phyloP scores from a whole-genome alignment of 257 asterid genomes.

The Solanum pinnatisectum region DNA sequence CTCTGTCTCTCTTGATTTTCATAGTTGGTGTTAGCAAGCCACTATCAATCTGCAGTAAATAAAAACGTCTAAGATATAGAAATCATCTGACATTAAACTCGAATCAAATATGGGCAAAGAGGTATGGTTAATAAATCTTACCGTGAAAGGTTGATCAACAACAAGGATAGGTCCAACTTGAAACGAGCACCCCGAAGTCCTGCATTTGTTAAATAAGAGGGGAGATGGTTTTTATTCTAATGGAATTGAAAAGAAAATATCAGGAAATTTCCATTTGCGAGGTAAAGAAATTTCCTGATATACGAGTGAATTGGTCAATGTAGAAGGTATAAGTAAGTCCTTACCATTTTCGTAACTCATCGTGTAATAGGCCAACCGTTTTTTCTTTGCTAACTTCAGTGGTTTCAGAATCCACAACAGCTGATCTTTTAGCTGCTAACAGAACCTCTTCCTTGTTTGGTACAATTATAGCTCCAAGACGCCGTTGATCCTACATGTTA shows the following conservation, averaged over 20 bases:
- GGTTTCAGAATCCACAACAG: constrained; percentile 42
- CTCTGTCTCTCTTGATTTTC: constrained; percentile 78
- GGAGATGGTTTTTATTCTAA: not conserved
- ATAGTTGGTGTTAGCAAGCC: constrained; percentile 94
- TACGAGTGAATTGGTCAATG: not conserved
- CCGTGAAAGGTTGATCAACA: constrained; percentile 78
- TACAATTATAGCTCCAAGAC: constrained; percentile 81
- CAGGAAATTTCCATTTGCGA: not conserved
- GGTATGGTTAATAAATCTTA: constrained; percentile 5
- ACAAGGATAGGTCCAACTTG: constrained; percentile 80
- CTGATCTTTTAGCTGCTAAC: constrained; percentile 47
- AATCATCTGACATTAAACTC: not conserved
- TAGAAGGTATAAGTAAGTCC: not conserved
- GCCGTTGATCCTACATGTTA: constrained; percentile 65
- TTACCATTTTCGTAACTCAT: constrained; percentile 74
- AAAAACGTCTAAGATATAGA: not conserved
- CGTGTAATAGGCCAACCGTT: constrained; percentile 37
- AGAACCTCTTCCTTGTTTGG: constrained; percentile 74
- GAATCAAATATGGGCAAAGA: not conserved
- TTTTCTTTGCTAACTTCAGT: constrained; percentile 52
- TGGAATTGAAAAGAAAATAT: not conserved
- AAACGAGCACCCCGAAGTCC: constrained; percentile 77
- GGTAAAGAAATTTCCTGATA: not conserved
- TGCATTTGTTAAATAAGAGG: constrained; percentile 12
- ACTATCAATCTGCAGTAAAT: constrained; percentile 55